Evolutionary conservation across 1,139 yeast species (phyloP), one percentile per base, ranked within the genome.

Genomic region (Blastobotrys proliferans): DNA sequence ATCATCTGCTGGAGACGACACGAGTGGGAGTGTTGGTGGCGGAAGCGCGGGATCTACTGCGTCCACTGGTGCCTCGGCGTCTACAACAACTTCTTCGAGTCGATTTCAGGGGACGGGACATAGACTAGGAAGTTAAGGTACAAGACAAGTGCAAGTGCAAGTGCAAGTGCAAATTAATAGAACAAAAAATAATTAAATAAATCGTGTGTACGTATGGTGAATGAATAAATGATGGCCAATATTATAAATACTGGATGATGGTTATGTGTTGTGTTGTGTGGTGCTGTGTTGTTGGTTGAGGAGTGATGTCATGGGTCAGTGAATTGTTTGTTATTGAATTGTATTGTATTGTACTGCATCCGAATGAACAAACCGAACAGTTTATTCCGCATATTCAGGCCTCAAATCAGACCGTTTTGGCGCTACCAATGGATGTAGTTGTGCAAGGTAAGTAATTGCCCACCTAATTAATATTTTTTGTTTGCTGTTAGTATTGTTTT

Each of bases 381-480:
- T 30, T 49, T 51, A 57, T 42, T 66, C 72, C 5, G 72, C 70
- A 48, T 55, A 69, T 55, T 81, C 87, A 5, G 84, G 86, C 61
- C 88, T 74, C 58, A 82, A 67, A 54, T 82, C 86, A 4, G 83
- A 74, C 53, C 88, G 70, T 58, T 76, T 76, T 19, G 90, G 90
- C 16, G 76, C 80, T 48, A 81, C 87, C 57, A 83, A 70, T 8
- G 92, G 90, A 62, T 83, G 90, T 50, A 82, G 70, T 60, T 83
- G 92, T 26, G 81, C 78, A 52, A 86, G 67, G 58, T 84, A 86
- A 6, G 96, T 86, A 54, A 86, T 80, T 22, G 95, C 96, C 96
- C 96, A 59, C 60, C 58, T 48, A 40, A 35, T 11, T 35, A 14
- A 32, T 19, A 19, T 16, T 40, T 43, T 40, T 46, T 30, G 26